Percentiles rank a stretch among this genome's conserved stretches.
Evolutionary conservation across 2,329 filamentous ascomycete species (phyloP).

Genomic region (Neonectria neomacrospora): DNA sequence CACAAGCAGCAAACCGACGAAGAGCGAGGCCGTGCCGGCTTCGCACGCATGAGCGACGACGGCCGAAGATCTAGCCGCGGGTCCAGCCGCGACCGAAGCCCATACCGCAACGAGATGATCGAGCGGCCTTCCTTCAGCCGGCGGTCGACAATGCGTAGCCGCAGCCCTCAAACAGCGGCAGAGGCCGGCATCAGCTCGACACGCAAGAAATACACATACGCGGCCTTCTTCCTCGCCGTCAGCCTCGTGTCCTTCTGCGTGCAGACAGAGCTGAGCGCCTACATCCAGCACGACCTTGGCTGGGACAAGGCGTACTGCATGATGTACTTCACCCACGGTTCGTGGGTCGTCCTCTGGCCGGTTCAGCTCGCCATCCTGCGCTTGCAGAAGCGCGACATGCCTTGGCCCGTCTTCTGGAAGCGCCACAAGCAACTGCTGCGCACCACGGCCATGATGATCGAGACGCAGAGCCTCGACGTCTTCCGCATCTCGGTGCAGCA

Average conservation of each 20-base stretch:
- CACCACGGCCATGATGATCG: constrained; percentile 81
- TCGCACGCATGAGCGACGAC: constrained; percentile 29
- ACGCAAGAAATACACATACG: constrained; percentile 86
- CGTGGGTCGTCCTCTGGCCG: constrained; percentile 92
- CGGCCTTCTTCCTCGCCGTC: constrained; percentile 82
- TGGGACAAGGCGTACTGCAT: constrained; percentile 99
- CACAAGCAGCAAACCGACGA: constrained; percentile 48
- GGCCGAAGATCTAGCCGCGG: constrained; percentile 31
- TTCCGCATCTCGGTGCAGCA: constrained; percentile 54
- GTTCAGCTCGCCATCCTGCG: constrained; percentile 83
- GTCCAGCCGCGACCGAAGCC: constrained; percentile 42
- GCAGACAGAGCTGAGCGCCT: constrained; percentile 94
- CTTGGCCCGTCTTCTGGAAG: constrained; percentile 89
- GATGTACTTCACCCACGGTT: constrained; percentile 97
- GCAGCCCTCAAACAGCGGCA: constrained; percentile 70
- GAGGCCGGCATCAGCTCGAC: constrained; percentile 59
- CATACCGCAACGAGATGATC: constrained; percentile 44
- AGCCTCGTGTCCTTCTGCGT: constrained; percentile 90
- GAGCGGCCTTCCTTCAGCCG: constrained; percentile 46
- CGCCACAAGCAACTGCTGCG: constrained; percentile 62
- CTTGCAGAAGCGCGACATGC: constrained; percentile 78
- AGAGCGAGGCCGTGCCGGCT: constrained; percentile 42
- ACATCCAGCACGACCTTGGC: constrained; percentile 90
- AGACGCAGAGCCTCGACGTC: constrained; percentile 78
- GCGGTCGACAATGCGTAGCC: constrained; percentile 78